Evolutionary conservation across 192 early-diverging fungal genomes (phyloP).

Genomic region (Powellomyces hirtus): DNA sequence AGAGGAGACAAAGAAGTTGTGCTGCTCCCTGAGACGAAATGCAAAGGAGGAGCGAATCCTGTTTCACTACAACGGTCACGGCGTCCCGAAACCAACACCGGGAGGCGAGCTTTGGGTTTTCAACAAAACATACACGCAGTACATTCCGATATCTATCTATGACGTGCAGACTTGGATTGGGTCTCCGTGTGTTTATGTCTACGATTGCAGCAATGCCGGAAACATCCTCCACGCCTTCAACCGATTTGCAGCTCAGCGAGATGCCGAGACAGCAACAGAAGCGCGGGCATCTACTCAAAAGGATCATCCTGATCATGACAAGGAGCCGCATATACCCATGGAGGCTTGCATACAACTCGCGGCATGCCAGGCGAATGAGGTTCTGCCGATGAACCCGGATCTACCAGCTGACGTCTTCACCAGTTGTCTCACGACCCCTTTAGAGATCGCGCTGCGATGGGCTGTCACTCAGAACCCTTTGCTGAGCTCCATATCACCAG

Average conservation of each 20-base stretch:
- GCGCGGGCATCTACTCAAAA: not conserved
- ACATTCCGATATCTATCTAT: constrained; percentile 89
- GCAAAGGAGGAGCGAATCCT: constrained; percentile 93
- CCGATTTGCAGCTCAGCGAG: constrained; percentile 81
- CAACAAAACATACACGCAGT: constrained; percentile 96
- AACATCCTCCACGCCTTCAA: constrained; percentile 89
- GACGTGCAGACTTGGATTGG: constrained; percentile 95
- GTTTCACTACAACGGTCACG: constrained; percentile 99
- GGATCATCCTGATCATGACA: not conserved
- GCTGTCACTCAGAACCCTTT: constrained; percentile 85
- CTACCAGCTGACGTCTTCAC: constrained; percentile 97
- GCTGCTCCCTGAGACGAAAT: constrained; percentile 72
- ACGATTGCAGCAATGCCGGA: constrained; percentile 92
- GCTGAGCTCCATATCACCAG: constrained; percentile 68
- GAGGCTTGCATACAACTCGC: constrained; percentile 92
- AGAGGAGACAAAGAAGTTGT: constrained; percentile 91
- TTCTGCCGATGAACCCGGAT: constrained; percentile 88
- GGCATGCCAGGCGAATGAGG: constrained; percentile 80
- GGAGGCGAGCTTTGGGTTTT: constrained; percentile 99
- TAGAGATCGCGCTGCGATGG: constrained; percentile 90
- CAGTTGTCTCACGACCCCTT: constrained; percentile 91
- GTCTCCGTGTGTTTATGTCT: constrained; percentile 93
- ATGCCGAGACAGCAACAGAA: constrained; percentile 54
- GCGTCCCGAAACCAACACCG: constrained; percentile 90
- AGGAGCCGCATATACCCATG: constrained; percentile 35